Base-by-base conservation (phyloP, 1,139 yeast genomes). In the Geotrichum australiense region DNA sequence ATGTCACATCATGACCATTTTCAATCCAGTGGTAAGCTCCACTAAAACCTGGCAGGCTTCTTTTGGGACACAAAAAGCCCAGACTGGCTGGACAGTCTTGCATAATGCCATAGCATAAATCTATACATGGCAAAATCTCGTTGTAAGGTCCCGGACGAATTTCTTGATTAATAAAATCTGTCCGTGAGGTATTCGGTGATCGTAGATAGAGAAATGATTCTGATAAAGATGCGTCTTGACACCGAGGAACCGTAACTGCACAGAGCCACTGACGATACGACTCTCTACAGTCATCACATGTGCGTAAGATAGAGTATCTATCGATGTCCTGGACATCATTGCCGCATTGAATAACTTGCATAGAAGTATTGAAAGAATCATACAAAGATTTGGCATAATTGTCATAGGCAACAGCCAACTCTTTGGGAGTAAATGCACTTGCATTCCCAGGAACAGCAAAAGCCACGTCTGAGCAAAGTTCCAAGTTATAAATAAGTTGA, bases 191-290 rank as follows among this genome's bases (percentile, higher is more conserved):
- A n/a, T 71, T 71, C 1, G 62, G 62, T 3, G 64, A 62, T 27
- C 94, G 69, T 23, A 57, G 51, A 23, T 61, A 59, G 55, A 77
- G 76, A 12, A 74, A 78, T 0, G 71, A 56, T 4, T 68, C 59
- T 23, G 72, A 59, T 1, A 61, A 56, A 0, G 82, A 66, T 58
- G 61, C 57, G 42, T 66, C 71, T 1, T 81, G 70, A 55, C 98
- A 91, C 26, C 97, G 66, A 0, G 98, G 97, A n/a, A 91, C 83
- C 0, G 87, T 70, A 4, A 85, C 86, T 0, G 94, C 73, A 63
- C 98, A 91, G 15, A 91, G 69, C 98, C 98, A 91, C 54, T 80
- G 72, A 54, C 77, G 79, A 59, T 91, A 91, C 1, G 91, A 70
- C 2, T 61, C 53, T 1, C 74, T 72, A 59, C 98, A 91, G 54